A percentile compares a stretch with the other conserved stretches of the same genome.
Conservation (phyloP, 148 eudicot species). For the Rhododendron mucronatum region DNA sequence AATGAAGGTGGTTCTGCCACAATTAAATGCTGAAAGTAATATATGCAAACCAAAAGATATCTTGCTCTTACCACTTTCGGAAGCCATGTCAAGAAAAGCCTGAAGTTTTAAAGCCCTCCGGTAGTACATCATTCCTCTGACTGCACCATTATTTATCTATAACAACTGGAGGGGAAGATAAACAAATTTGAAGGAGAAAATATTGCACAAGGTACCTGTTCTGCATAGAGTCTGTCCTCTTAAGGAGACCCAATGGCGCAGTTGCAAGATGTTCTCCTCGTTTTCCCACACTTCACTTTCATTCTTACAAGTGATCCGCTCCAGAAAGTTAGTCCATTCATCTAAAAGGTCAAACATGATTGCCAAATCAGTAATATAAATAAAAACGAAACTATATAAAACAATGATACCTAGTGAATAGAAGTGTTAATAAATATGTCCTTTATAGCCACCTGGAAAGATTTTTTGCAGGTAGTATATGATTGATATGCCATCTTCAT, state of each 20-base stretch:
- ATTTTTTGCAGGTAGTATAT: constrained; percentile 36
- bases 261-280: constrained; percentile 20
- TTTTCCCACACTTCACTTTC: constrained; percentile 18
- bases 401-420: neutral
- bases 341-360: constrained; percentile 17
- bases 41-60: neutral
- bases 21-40: constrained; percentile 1
- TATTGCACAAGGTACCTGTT: constrained; percentile 27
- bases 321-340: constrained; percentile 51
- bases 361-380: neutral
- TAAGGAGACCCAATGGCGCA: constrained; percentile 49
- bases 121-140: constrained; percentile 54
- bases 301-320: constrained; percentile 31
- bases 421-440: neutral
- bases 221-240: constrained; percentile 49
- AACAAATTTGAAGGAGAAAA: neutral
- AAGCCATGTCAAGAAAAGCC: constrained; percentile 54
- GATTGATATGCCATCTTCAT: constrained; percentile 45
- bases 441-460: constrained; percentile 29
- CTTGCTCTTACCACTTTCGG: constrained; percentile 29
- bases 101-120: constrained; percentile 48
- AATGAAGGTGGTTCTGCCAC: neutral
- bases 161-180: neutral
- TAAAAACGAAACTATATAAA: neutral
- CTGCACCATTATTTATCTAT: constrained; percentile 9